A percentile compares a stretch with the other conserved stretches of the same genome.
These are phyloP conservation scores for Apocynum venetum DNA, from an alignment of 257 asterid genomes.

Conservation along the genomic window DNA sequence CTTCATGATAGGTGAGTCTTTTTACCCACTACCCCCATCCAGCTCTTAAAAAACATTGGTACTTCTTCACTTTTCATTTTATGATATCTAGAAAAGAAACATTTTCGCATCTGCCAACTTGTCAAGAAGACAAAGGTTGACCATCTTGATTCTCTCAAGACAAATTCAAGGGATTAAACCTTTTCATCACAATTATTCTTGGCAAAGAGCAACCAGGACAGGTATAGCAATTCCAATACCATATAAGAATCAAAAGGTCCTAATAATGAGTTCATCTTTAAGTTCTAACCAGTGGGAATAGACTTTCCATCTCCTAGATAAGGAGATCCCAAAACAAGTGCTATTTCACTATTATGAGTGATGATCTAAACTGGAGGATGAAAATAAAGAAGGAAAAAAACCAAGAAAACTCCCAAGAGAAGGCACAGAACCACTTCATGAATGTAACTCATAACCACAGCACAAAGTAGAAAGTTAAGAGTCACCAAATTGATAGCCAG, in stretches of 20 bases:
- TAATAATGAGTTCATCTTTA: not conserved
- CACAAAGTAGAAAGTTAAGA: not conserved
- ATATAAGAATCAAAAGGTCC: not conserved
- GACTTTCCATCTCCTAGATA: not conserved
- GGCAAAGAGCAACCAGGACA: not conserved
- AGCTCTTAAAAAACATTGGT: not conserved
- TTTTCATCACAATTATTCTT: not conserved
- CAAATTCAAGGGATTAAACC: not conserved
- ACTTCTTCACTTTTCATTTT: not conserved
- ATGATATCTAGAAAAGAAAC: not conserved
- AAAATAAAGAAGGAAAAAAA: no score
- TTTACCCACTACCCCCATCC: not conserved
- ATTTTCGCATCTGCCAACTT: not conserved
- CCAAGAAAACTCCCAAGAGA: not conserved
- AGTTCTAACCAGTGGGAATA: not conserved
- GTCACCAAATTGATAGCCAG: not conserved
- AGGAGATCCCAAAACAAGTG: not conserved
- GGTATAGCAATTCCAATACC: not conserved
- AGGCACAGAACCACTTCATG: not conserved
- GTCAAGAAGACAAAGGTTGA: not conserved
- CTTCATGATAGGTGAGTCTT: not conserved
- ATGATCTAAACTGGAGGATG: not conserved
- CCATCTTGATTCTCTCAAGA: not conserved
- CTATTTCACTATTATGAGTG: not conserved
- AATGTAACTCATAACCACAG: not conserved